Base-by-base conservation (phyloP, 495 filamentous ascomycete species). In the Beverwykella pulmonaria region DNA sequence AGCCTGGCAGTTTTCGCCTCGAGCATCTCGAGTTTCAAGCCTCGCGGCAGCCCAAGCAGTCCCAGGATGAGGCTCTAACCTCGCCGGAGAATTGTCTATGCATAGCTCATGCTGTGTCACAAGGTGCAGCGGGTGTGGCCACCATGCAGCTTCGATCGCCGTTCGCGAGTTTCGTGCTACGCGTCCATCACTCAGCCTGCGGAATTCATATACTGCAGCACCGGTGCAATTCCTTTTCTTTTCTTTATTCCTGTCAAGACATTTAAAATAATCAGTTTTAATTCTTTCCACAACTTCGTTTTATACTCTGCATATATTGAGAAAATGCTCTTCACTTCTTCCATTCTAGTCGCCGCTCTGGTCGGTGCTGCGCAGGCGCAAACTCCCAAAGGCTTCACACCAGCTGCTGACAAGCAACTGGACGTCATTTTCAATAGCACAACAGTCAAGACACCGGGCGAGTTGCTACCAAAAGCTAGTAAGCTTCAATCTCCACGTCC, bases 371-470 rank as follows among this genome's bases (percentile, higher is more conserved):
- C 67, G 61, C 67, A 39, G 61, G 68, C 68, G 63, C 68, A 71
- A 57, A 71, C 68, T 19, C 68, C 68, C 8, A 15, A 32, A 32
- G 68, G 68, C 10, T 71, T 71, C 34, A 66, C 25, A 22, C 68
- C 68, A 26, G 27, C 44, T 20, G 68, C 65, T 36, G 57, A 56
- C 32, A 67, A 58, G 5, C 60, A 66, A 23, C 47, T 66, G 22
- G 55, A 62, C 49, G 68, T 71, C 20, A 34, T 71, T 19, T 66
- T 67, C 47, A 71, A 71, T 22, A 46, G 58, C 15, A 71, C 68
- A 15, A 27, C 58, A 12, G 68, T 71, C n/a, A 50, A 47, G 4
- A 61, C 22, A 17, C 50, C 68, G 1, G 68, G 68, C 3, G 17
- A 67, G 49, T 29, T 48, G 15, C 30, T 71, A 29, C 46, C 57